Conservation (phyloP, 306 rosid genomes). For the Prunus mira region DNA sequence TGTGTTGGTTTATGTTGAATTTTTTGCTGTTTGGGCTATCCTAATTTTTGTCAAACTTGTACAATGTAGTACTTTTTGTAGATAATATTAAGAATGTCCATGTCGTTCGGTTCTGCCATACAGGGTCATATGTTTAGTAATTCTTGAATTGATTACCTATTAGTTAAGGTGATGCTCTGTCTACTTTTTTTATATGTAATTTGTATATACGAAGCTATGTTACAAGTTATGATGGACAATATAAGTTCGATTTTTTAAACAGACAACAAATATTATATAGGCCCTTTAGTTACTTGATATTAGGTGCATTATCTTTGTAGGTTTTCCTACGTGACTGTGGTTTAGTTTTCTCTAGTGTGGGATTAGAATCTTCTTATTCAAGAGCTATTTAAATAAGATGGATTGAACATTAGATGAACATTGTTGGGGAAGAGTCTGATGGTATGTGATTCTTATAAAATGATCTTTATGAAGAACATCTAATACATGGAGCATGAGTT, state of each 20-base stretch:
- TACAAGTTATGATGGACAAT: not conserved
- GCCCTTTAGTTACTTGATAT: not conserved
- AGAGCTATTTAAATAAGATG: not conserved
- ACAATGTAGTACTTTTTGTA: not conserved
- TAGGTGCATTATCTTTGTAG: not conserved
- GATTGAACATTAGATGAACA: not conserved
- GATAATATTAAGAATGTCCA: not conserved
- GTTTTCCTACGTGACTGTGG: constrained; percentile 1
- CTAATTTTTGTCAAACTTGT: not conserved
- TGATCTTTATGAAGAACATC: not conserved
- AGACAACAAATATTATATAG: not conserved
- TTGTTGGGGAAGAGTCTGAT: not conserved
- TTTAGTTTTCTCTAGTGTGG: not conserved
- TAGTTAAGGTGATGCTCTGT: not conserved
- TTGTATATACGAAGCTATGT: not conserved
- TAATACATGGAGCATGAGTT: not conserved
- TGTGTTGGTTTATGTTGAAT: not conserved
- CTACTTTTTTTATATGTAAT: not conserved
- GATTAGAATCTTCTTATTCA: not conserved
- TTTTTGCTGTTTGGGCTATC: not conserved
- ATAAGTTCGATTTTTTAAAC: too few relatives aligned
- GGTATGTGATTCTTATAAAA: not conserved
- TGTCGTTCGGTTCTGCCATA: not conserved
- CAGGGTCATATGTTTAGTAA: not conserved
- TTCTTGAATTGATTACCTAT: not conserved